Base-by-base conservation (phyloP, 192 early-diverging fungal genomes). In the Coemansia sp. region DNA sequence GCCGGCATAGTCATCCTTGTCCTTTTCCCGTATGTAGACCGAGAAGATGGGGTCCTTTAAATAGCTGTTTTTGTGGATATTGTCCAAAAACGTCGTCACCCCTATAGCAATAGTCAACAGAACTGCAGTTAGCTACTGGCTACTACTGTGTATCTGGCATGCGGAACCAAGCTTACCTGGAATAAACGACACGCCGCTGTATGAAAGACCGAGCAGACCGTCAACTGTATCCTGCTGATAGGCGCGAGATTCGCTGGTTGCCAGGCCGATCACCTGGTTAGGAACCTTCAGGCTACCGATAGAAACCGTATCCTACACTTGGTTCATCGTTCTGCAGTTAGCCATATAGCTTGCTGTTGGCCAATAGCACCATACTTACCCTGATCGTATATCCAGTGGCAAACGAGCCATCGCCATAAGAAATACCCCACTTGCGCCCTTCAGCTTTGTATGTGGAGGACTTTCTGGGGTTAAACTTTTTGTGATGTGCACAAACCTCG, bases 41-140 rank as follows among this genome's bases (percentile, higher is more conserved):
- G 85, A 85, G 75, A 89, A 89, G n/a, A 87, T 65, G 8, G 85
- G 85, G 21, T 82, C 74, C 14, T 71, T 73, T 0, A 87, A 66
- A 34, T 80, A 52, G 31, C 74, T 68, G 55, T 89, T 81, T 21
- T 68, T 64, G 23, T 84, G 50, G 12, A 86, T 57, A 34, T 81
- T 80, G 37, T 81, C 75, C 21, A 86, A 59, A 26, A 83, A 81
- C 15, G 71, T 70, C 17, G 63, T 80, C 37, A 71, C 71, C 7
- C 76, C 76, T 77, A 73, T 31, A 52, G 15, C n/a, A 16, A 21
- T 34, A 21, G 6, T 18, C 14, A 6, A 15, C 15, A 31, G 9
- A 54, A 40, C 17, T 34, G 2, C n/a, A 36, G 43, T 12, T 36
- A 34, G 32, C 32, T 1, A 1, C 32, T 47, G 9, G 6, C 8